Base-by-base conservation (phyloP, 2,329 filamentous ascomycete genomes). In the Sporothrix pseudoabietina region DNA sequence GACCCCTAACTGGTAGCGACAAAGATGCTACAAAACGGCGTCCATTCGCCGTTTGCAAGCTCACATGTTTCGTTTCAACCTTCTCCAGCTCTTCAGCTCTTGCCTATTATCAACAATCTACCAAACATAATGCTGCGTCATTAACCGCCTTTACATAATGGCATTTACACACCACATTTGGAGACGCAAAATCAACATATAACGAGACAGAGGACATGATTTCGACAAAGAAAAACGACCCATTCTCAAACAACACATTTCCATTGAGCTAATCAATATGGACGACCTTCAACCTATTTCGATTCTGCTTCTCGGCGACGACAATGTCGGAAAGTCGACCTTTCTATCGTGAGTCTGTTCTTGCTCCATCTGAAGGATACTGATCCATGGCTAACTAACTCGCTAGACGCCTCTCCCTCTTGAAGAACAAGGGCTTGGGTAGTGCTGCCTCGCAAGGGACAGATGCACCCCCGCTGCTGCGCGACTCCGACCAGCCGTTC, bases 401-500 rank as follows among this genome's bases (percentile, higher is more conserved):
- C 73, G 44, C 71, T 39, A 90, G 88, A 72, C 84, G 87, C 73
- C 83, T 90, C 77, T 88, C 87, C 77, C 84, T 85, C 30, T 79
- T 77, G 16, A 72, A 47, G 57, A 71, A 72, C 19, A 75, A 77
- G 14, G 77, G 75, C 69, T 74, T 47, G 22, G 77, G 19, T 3
- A 65, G 26, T 35, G n/a, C 52, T 57, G 59, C 71, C 5, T 74
- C 76, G 74, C 80, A 78, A 61, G 82, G 79, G 47, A 81, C 82
- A 7, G 83, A 88, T 41, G 81, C 82, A 30, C 79, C 88, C 49
- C 81, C 82, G n/a, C 79, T 88, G 19, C 84, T 90, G 73, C 84
- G 84, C 74, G 87, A 90, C 79, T 82, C 84, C 73, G 85, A 90
- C 77, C 89, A 90, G 80, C 89, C 89, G 0, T 90, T 87, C 77